phyloP scores from a whole-genome alignment of 148 eudicot species.

The Dysphania ambrosioides region DNA sequence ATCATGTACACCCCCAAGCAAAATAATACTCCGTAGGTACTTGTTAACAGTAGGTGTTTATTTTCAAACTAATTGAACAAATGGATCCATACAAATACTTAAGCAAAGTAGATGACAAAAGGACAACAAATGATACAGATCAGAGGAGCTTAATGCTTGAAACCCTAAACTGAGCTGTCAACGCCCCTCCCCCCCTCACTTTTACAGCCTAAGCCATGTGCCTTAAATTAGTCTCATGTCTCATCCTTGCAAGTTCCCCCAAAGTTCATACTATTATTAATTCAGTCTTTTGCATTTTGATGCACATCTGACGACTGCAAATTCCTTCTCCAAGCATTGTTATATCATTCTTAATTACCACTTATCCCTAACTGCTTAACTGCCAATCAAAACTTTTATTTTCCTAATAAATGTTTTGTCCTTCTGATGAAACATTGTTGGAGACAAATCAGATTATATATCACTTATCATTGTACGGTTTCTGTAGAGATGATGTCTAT shows the following conservation, averaged over 20 bases:
- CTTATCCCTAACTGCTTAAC: slow-evolving; percentile 15
- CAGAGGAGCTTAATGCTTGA: slow-evolving; percentile 5
- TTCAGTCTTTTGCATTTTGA: not conserved
- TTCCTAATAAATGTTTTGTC: not conserved
- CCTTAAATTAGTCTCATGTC: too few species aligned
- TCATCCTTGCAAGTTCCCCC: slow-evolving; percentile 27
- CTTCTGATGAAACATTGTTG: slow-evolving; percentile 11
- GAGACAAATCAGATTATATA: not conserved
- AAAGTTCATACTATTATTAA: not conserved
- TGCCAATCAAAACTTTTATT: slow-evolving; percentile 3
- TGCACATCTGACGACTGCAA: slow-evolving; percentile 17
- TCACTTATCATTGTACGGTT: not conserved
- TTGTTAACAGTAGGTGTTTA: too few species aligned
- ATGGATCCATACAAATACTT: not conserved
- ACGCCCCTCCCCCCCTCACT: slow-evolving; percentile 4
- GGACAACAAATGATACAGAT: slow-evolving; percentile 1
- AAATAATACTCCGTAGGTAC: too few species aligned
- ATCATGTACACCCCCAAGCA: too few species aligned
- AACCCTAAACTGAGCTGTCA: slow-evolving; percentile 17
- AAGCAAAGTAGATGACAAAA: slow-evolving; percentile 7
- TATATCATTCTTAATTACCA: slow-evolving; percentile 13
- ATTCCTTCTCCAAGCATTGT: slow-evolving; percentile 16
- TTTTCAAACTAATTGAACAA: too few species aligned
- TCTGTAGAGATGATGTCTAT: too few species aligned
- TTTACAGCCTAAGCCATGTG: slow-evolving; percentile 29